Evolutionary conservation across 2,329 filamentous ascomycete species (phyloP).

Genomic region (Fusarium xylarioides): DNA sequence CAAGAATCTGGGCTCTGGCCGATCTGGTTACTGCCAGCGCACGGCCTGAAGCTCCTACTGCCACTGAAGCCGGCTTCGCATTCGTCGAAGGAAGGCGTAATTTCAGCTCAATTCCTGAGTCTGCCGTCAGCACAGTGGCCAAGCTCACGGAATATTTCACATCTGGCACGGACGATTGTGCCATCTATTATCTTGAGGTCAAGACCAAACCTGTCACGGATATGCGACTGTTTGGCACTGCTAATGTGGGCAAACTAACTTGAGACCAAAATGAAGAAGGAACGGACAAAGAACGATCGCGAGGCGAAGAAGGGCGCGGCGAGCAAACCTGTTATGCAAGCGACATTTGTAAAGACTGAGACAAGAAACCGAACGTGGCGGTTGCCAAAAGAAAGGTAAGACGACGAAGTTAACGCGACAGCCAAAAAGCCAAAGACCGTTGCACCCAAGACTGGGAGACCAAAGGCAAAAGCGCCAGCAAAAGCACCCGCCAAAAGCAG

Average conservation of each 20-base stretch:
- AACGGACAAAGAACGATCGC: slow-evolving; percentile 61
- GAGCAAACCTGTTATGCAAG: not conserved
- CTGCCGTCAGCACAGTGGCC: slow-evolving; percentile 51
- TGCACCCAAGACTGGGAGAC: not conserved
- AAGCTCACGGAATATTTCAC: slow-evolving; percentile 59
- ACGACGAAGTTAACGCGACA: not conserved
- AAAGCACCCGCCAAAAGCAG: slow-evolving; percentile 1
- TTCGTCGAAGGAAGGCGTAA: slow-evolving; percentile 53
- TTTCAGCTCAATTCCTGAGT: slow-evolving; percentile 57
- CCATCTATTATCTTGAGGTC: too few species aligned
- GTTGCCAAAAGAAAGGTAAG: slow-evolving; percentile 45
- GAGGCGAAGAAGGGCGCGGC: slow-evolving; percentile 54
- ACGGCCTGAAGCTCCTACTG: slow-evolving; percentile 30
- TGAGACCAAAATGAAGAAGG: slow-evolving; percentile 65
- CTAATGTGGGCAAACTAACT: slow-evolving; percentile 58
- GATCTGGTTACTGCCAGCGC: not conserved
- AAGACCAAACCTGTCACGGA: slow-evolving; percentile 68
- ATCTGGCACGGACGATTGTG: too few species aligned
- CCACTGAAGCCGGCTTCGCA: slow-evolving; percentile 51
- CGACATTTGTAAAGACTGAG: not conserved
- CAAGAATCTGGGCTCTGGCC: too few species aligned
- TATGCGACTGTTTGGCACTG: slow-evolving; percentile 65
- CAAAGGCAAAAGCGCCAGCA: not conserved
- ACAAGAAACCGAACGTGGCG: not conserved
- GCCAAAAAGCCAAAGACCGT: slow-evolving; percentile 18